Evolutionary conservation across 345 rosid species (phyloP).

Genomic region (Luvunga scandens): DNA sequence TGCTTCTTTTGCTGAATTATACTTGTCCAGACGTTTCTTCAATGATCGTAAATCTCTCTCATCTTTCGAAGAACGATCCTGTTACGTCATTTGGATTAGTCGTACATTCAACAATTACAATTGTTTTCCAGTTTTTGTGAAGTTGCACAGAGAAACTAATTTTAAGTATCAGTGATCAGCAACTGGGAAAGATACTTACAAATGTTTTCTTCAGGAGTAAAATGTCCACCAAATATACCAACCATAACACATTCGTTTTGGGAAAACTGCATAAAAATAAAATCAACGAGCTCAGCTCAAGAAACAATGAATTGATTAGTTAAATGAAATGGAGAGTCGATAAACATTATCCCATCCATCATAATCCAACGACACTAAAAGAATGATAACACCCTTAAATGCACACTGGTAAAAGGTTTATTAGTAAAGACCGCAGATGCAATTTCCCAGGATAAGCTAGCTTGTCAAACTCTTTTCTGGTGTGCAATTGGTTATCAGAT

Average conservation of each 20-base stretch:
- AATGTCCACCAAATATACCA: conserved; percentile 78
- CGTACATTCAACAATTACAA: not conserved
- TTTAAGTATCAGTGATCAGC: too few species aligned
- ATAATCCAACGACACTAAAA: not conserved
- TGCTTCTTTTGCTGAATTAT: conserved; percentile 75
- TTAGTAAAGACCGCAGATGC: not conserved
- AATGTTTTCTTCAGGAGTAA: conserved; percentile 82
- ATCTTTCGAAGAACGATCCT: conserved; percentile 70
- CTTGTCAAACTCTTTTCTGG: not conserved
- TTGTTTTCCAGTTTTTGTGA: not conserved
- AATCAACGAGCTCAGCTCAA: not conserved
- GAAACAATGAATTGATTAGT: not conserved
- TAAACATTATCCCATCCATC: not conserved
- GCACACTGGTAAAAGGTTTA: not conserved
- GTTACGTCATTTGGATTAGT: not conserved
- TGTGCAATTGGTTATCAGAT: not conserved
- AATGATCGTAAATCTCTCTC: conserved; percentile 75
- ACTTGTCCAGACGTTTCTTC: conserved; percentile 78
- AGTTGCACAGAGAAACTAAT: not conserved
- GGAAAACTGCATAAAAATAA: conserved; percentile 60
- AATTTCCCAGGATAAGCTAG: not conserved
- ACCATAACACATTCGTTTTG: conserved; percentile 85
- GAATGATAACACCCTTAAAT: not conserved
- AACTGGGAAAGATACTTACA: conserved; percentile 44
- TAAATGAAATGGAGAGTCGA: not conserved